Evolutionary conservation across 148 eudicot species (phyloP), one percentile per base, ranked within the genome.

Genomic region (Amaranthus hypochondriacus): DNA sequence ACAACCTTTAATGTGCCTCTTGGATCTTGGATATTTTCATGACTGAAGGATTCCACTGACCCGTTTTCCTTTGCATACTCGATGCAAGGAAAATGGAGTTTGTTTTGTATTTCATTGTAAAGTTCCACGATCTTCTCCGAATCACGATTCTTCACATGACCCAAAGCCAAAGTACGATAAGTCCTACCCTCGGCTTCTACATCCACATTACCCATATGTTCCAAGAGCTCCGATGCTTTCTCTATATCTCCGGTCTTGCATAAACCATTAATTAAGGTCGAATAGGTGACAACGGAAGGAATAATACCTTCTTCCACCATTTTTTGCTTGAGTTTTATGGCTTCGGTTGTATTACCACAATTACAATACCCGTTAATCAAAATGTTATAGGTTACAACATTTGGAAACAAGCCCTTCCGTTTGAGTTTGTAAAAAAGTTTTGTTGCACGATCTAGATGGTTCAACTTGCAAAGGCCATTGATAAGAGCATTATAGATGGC

Each of bases 401-500:
- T 87, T 44, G 95, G 95, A 76, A 62, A 59, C 48, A 86, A 60
- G 18, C 86, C 88, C 74, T 87, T 90, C 48, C 43, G 68, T 39
- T 50, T 70, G 64, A 90, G 88, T 73, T 90, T 90, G 70, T 70
- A 52, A 63, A 90, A 90, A 76, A 90, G 91, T 68, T 72, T 86
- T 5, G 76, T 18, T 55, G 89, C 95, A 75, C 95, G 82, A 62
- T 84, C 85, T 21, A 90, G 52, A 63, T 83, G 77, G 57, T 87
- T 86, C 39, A 86, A 83, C 83, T 84, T 90, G 78, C 91, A 90
- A 50, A 90, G 78, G 70, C 95, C 89, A 64, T 77, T 74, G 13
- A 90, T 85, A 57, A 90, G 87, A 73, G 89, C 83, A 77, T 90
- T 90, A 75, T 90, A 90, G 61, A 82, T 77, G 64, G 80, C 76